These are phyloP conservation scores for Hygrocybe punicea DNA, from an alignment of 768 basidiomycete genomes.

Conservation along the genomic window DNA sequence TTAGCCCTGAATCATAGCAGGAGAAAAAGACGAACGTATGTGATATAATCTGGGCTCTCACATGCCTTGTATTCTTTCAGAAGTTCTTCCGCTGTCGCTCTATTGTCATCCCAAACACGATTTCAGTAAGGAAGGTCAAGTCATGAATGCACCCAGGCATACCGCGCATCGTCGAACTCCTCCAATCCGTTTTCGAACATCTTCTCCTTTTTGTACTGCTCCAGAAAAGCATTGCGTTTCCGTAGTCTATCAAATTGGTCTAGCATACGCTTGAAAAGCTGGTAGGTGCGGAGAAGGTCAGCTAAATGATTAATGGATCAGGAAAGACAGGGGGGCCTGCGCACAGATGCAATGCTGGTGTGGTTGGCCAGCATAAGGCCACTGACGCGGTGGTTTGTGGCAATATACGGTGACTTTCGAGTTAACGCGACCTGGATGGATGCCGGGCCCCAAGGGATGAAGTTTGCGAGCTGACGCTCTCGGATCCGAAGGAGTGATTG, in stretches of 20 bases:
- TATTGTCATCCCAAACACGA: constrained; percentile 24
- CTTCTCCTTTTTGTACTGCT: constrained; percentile 96
- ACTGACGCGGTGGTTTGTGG: constrained; percentile 89
- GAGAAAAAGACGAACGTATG: constrained; percentile 54
- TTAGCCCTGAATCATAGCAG: neutral
- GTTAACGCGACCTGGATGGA: constrained; percentile 97
- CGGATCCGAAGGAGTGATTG: constrained; percentile 96
- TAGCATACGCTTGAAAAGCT: constrained; percentile 95
- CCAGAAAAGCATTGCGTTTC: constrained; percentile 90
- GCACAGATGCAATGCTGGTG: constrained; percentile 93
- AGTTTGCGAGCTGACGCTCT: constrained; percentile 93
- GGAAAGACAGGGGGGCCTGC: constrained; percentile 27
- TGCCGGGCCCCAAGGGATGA: constrained; percentile 99
- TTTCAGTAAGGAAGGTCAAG: neutral
- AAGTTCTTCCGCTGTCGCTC: constrained; percentile 82
- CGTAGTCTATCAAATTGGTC: constrained; percentile 89
- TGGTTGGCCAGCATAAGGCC: constrained; percentile 99
- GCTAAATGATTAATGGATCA: too few species aligned
- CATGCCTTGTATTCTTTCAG: constrained; percentile 95
- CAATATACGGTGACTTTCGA: constrained; percentile 82
- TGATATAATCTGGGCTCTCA: constrained; percentile 92
- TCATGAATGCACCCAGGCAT: constrained; percentile 15
- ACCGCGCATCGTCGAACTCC: constrained; percentile 98
- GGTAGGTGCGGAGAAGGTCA: constrained; percentile 6
- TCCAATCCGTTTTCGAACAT: constrained; percentile 91